phyloP scores from a whole-genome alignment of 2,329 filamentous ascomycete species.

The Sporothrix brasiliensis region DNA sequence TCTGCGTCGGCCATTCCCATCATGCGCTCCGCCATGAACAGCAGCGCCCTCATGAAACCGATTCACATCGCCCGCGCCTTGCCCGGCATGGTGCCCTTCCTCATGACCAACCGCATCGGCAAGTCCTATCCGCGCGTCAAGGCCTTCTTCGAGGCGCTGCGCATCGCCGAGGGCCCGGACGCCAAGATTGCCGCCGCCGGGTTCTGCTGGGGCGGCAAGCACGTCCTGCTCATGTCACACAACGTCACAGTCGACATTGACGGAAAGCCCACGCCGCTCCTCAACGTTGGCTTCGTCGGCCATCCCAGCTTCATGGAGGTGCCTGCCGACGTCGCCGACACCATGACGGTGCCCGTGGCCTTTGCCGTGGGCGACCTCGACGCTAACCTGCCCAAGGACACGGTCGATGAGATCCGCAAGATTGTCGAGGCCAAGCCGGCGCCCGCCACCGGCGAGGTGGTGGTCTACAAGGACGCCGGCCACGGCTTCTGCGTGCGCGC shows the following conservation, averaged over 20 bases:
- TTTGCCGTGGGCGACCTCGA: conserved; percentile 54
- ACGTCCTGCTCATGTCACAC: conserved; percentile 54
- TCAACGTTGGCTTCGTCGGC: conserved; percentile 57
- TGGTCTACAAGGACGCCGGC: conserved; percentile 45
- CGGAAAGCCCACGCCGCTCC: conserved; percentile 44
- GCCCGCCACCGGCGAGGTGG: conserved; percentile 44
- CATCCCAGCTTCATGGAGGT: conserved; percentile 56
- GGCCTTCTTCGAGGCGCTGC: conserved; percentile 46
- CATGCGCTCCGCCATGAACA: conserved; percentile 39
- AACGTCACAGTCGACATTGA: conserved; percentile 32
- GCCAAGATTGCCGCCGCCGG: conserved; percentile 56
- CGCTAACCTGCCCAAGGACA: conserved; percentile 43
- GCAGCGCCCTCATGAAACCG: conserved; percentile 41
- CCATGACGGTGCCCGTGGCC: conserved; percentile 49
- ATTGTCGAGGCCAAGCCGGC: conserved; percentile 44
- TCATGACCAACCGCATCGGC: conserved; percentile 41
- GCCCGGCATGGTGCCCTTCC: conserved; percentile 41
- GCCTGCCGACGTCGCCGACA: conserved; percentile 53
- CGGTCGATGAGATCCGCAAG: conserved; percentile 43
- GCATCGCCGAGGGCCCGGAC: conserved; percentile 40
- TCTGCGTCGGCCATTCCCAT: conserved; percentile 42
- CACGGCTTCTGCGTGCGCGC: conserved; percentile 50
- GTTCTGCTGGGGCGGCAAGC: conserved; percentile 66
- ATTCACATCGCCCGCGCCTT: conserved; percentile 40
- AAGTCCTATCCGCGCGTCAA: conserved; percentile 44